Conservation (phyloP, 2,329 filamentous ascomycete genomes). For the Helminthosporium solani region DNA sequence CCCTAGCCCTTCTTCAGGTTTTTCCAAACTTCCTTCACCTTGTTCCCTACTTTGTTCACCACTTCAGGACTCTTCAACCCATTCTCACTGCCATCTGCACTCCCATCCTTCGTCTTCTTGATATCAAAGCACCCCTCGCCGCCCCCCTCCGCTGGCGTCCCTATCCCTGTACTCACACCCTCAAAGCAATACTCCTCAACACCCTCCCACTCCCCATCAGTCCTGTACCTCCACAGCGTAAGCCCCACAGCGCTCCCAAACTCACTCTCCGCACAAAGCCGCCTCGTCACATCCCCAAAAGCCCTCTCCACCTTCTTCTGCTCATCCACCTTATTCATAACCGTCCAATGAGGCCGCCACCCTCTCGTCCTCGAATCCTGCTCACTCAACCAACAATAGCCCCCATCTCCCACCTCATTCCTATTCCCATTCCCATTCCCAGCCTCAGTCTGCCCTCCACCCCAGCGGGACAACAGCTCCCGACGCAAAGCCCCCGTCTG, state of each 20-base stretch:
- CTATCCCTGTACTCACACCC: background rate
- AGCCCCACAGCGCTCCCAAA: slow-evolving; percentile 42
- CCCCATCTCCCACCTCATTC: background rate
- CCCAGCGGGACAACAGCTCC: slow-evolving; percentile 40
- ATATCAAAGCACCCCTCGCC: background rate
- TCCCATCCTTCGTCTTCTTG: background rate
- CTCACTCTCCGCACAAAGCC: slow-evolving; percentile 32
- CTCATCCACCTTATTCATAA: slow-evolving; percentile 52
- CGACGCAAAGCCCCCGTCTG: slow-evolving; percentile 39
- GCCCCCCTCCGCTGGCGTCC: background rate
- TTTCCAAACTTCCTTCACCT: slow-evolving; percentile 4
- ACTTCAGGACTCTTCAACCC: slow-evolving; percentile 1
- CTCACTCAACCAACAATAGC: slow-evolving; percentile 39
- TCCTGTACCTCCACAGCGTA: slow-evolving; percentile 45
- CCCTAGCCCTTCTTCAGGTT: background rate
- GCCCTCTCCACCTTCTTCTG: slow-evolving; percentile 39
- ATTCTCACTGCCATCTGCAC: background rate
- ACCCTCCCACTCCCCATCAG: slow-evolving; percentile 45
- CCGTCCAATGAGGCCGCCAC: slow-evolving; percentile 47
- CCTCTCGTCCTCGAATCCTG: slow-evolving; percentile 45
- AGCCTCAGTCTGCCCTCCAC: slow-evolving; percentile 19
- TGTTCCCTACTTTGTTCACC: slow-evolving; percentile 2
- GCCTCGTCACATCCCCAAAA: slow-evolving; percentile 37
- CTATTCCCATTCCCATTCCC: background rate
- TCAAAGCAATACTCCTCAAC: slow-evolving; percentile 40